These are phyloP conservation scores for Rhizophora mangle DNA, from an alignment of 345 rosid species.

Conservation along the genomic window DNA sequence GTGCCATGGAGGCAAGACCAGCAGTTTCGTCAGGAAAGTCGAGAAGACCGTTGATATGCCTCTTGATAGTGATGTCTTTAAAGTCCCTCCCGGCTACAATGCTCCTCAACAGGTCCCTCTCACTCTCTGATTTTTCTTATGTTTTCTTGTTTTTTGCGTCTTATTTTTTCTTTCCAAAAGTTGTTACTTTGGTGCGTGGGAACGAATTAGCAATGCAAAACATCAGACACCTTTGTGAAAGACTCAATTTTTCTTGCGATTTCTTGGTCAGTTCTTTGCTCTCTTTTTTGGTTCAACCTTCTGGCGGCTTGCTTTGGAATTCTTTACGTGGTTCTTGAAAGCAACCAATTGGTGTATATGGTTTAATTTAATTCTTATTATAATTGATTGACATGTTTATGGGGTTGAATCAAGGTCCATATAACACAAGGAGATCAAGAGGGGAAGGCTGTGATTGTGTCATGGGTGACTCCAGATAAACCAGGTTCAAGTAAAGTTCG, in stretches of 20 bases:
- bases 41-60: constrained; percentile 66
- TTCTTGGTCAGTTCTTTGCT: background rate
- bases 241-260: background rate
- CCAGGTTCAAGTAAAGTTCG: constrained; percentile 57
- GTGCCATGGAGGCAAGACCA: constrained; percentile 69
- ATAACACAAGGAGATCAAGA: constrained; percentile 91
- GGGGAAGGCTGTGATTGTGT: constrained; percentile 76
- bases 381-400: constrained; percentile 4
- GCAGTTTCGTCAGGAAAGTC: constrained; percentile 51
- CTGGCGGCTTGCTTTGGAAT: background rate
- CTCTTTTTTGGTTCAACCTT: background rate
- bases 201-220: too few species aligned
- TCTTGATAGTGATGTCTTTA: constrained; percentile 66
- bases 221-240: background rate
- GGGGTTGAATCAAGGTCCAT: constrained; percentile 49
- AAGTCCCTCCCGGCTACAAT: constrained; percentile 65
- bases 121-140: background rate
- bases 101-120: constrained; percentile 84
- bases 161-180: background rate
- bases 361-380: constrained; percentile 1
- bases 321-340: background rate
- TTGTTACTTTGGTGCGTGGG: background rate
- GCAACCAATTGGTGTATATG: background rate
- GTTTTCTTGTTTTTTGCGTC: background rate
- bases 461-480: constrained; percentile 81